phyloP scores from a whole-genome alignment of 2,329 filamentous ascomycete genomes.

The Stachybotrys echinatus region DNA sequence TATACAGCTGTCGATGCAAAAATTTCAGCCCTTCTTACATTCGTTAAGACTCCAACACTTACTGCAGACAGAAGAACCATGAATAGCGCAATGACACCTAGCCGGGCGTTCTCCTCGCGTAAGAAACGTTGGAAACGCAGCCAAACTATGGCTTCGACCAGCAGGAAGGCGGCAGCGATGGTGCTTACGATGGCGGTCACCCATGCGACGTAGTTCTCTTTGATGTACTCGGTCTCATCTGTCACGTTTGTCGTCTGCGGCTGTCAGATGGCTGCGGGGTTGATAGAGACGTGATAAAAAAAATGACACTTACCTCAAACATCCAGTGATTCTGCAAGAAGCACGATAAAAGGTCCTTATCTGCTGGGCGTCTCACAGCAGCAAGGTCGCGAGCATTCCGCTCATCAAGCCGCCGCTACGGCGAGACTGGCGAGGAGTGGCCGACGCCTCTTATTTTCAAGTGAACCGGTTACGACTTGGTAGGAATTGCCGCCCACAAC shows the following conservation, averaged over 20 bases:
- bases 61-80: slow-evolving; percentile 8
- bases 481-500: neutral
- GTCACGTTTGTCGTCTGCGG: neutral
- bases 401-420: neutral
- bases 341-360: slow-evolving; percentile 5
- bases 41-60: slow-evolving; percentile 9
- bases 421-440: neutral
- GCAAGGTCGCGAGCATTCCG: slow-evolving; percentile 1
- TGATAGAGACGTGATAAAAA: neutral
- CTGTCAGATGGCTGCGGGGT: neutral
- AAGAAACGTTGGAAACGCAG: neutral
- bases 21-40: slow-evolving; percentile 5
- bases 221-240: neutral
- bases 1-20: slow-evolving; percentile 4
- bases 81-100: slow-evolving; percentile 10
- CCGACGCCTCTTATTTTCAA: neutral
- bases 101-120: neutral
- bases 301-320: slow-evolving; percentile 2
- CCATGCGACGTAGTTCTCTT: neutral
- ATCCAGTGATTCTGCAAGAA: slow-evolving; percentile 4
- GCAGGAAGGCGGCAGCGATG: neutral
- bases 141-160: neutral
- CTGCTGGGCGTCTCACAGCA: slow-evolving; percentile 3
- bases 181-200: neutral
- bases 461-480: neutral